Evolutionary conservation across 2,329 filamentous ascomycete genomes (phyloP).

Genomic region (Shiraia bambusicola): DNA sequence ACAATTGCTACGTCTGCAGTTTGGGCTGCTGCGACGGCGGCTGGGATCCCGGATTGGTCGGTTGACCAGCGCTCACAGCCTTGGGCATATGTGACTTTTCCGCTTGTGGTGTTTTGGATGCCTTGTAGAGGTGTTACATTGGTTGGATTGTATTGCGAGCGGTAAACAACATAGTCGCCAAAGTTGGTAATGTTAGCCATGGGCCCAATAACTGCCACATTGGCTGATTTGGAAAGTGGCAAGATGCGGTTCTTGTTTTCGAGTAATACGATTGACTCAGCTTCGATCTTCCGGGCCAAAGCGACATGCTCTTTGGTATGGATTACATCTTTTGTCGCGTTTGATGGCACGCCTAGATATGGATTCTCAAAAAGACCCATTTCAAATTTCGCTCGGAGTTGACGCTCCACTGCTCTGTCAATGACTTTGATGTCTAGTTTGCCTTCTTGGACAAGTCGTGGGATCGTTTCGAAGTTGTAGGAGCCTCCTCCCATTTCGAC

Average conservation of each 20-base stretch:
- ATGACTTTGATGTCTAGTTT: slow-evolving; percentile 61
- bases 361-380: slow-evolving; percentile 72
- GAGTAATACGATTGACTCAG: slow-evolving; percentile 70
- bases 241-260: slow-evolving; percentile 69
- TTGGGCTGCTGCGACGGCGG: slow-evolving; percentile 65
- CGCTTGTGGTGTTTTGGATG: slow-evolving; percentile 60
- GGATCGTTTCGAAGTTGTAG: slow-evolving; percentile 67
- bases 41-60: slow-evolving; percentile 66
- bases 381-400: slow-evolving; percentile 68
- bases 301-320: slow-evolving; percentile 61
- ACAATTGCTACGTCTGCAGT: slow-evolving; percentile 72
- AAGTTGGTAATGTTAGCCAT: slow-evolving; percentile 64
- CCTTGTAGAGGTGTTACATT: slow-evolving; percentile 72
- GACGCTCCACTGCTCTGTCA: slow-evolving; percentile 65
- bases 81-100: slow-evolving; percentile 65
- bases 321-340: slow-evolving; percentile 60
- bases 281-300: slow-evolving; percentile 65
- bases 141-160: slow-evolving; percentile 56
- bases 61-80: slow-evolving; percentile 74
- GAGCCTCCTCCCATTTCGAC: slow-evolving; percentile 77
- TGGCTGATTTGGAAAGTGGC: slow-evolving; percentile 66
- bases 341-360: slow-evolving; percentile 59
- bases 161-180: slow-evolving; percentile 71
- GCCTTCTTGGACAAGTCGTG: slow-evolving; percentile 62
- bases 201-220: slow-evolving; percentile 71